Evolutionary conservation across 768 basidiomycete species (phyloP), one percentile per base, ranked within the genome.

Genomic region (Tylopilus intermedius): DNA sequence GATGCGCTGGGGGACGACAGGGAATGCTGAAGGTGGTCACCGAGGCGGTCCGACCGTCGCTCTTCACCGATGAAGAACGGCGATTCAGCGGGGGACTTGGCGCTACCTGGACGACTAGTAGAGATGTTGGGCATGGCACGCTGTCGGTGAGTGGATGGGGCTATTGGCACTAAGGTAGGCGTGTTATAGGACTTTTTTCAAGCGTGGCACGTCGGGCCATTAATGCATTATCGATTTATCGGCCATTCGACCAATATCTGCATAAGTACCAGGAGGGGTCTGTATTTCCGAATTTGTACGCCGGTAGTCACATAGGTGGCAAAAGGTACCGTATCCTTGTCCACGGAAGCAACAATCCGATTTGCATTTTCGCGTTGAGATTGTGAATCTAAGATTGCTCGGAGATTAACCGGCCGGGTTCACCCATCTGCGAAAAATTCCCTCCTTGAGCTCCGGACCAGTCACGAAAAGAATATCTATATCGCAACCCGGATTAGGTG

Each of bases 311-410:
- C 8, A 29, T 30, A 7, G 38, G 42, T 27, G 33, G 35, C n/a
- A 5, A 39, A 45, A 32, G 27, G 35, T 38, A 51, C 50, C 50
- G 10, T n/a, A 30, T 18, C 44, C 41, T 27, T 41, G 49, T 45
- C 29, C 55, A 61, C 53, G 57, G 62, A 47, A 54, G 21, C 32
- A 54, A 51, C 50, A 10, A 24, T 42, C 58, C 55, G 60, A 64
- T 60, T 59, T 57, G 61, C 62, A 61, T 53, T 47, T 24, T 56
- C 35, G 46, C 44, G 30, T 24, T 29, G n/a, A 58, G 60, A 62
- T 65, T 50, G 60, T 24, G 56, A 37, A 64, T 64, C 63, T 63
- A 48, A 66, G 64, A 65, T 65, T 40, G 10, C 22, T 18, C 64
- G 63, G 63, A 58, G 51, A 64, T 64, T 57, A 42, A 47, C 55